A percentile compares a stretch with the other conserved stretches of the same genome.
Evolutionary conservation across 495 filamentous ascomycete genomes (phyloP).

Genomic region (Penicillium samsonianum): DNA sequence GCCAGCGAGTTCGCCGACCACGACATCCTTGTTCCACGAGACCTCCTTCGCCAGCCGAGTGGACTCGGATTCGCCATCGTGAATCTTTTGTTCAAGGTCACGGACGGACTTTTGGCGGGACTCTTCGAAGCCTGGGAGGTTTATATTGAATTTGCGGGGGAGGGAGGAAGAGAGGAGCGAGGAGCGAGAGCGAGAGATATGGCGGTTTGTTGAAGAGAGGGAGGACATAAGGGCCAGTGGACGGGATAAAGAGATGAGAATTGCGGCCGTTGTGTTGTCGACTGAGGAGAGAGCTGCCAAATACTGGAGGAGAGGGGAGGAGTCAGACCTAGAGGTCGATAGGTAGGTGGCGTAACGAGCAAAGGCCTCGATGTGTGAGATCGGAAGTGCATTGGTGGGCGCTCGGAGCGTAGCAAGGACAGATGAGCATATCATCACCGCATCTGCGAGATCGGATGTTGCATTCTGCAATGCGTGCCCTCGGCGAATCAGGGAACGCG

Average conservation of each 20-base stretch:
- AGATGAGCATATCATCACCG: slow-evolving; percentile 59
- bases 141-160: slow-evolving; percentile 53
- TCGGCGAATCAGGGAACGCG: slow-evolving; percentile 71
- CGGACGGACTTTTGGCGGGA: slow-evolving; percentile 77
- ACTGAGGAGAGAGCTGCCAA: slow-evolving; percentile 73
- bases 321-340: slow-evolving; percentile 67
- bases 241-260: slow-evolving; percentile 78
- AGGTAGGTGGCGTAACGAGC: slow-evolving; percentile 68
- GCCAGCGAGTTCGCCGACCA: slow-evolving; percentile 86
- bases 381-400: slow-evolving; percentile 58
- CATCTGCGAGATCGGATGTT: slow-evolving; percentile 65
- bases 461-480: slow-evolving; percentile 40
- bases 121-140: slow-evolving; percentile 71
- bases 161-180: slow-evolving; percentile 58
- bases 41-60: slow-evolving; percentile 72
- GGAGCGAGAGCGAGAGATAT: slow-evolving; percentile 71
- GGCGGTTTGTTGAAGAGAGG: slow-evolving; percentile 63
- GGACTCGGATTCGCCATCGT: slow-evolving; percentile 62
- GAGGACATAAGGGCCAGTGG: slow-evolving; percentile 73
- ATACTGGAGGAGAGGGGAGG: slow-evolving; percentile 67
- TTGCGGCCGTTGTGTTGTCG: slow-evolving; percentile 74
- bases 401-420: slow-evolving; percentile 51
- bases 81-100: slow-evolving; percentile 74
- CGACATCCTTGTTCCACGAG: slow-evolving; percentile 88
- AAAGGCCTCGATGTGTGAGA: slow-evolving; percentile 68